Base-by-base conservation (phyloP, 371 early-diverging fungal genomes). In the Mortierella sp. region DNA sequence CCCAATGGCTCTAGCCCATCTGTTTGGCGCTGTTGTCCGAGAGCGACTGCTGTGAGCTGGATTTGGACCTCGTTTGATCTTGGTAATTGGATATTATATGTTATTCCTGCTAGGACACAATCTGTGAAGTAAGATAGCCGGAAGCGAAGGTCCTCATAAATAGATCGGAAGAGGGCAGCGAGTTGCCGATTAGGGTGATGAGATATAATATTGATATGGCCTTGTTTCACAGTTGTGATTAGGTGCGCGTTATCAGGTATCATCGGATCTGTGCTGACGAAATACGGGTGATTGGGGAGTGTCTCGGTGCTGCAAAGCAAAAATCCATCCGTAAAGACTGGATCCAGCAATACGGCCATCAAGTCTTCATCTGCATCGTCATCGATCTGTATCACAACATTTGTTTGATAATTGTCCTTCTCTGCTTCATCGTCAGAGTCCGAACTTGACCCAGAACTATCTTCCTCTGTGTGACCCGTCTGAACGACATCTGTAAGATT, bases 301-400 rank as follows among this genome's bases (percentile, higher is more conserved):
- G 78, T 77, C 50, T 83, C 83, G 5, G 83, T 83, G 62, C 78
- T 83, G 69, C 83, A 83, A 3, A 83, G 62, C 32, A 84, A 70
- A 48, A 90, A 89, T 1, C 83, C 87, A 10, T 86, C 85, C 1
- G 85, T 83, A 59, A 82, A 87, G 16, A 77, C 74, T 9, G 87
- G 86, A 41, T 87, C 88, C 15, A 87, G 67, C 21, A 90, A 72
- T 0, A 87, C 86, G 0, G 91, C 85, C 78, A 94, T 88, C 61
- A 94, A 71, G 63, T 94, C 94, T 72, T 92, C 93, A 74, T 94
- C 94, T 0, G 89, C 89, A 58, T 93, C 93, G 69, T 94, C 94
- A 65, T 93, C 94, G 67, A 94, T 91, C 81, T 93, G 93, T 11
- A 94, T 89, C 1, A 91, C 91, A n/a, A 90, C 79, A 22, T 78